phyloP scores from a whole-genome alignment of 2,329 filamentous ascomycete genomes.

The Tolypocladium pustulatum region DNA sequence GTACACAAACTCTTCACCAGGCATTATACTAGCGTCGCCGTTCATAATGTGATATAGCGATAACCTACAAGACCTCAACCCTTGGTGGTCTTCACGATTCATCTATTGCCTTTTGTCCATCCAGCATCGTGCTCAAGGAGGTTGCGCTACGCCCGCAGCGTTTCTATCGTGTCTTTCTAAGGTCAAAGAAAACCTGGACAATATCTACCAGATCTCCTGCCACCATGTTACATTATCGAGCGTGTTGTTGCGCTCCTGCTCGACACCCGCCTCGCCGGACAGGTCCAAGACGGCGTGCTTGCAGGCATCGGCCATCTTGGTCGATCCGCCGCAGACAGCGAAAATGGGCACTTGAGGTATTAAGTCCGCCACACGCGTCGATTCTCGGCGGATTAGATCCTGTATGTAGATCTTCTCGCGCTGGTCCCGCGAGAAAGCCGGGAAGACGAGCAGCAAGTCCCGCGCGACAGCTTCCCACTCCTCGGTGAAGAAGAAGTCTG shows the following conservation, averaged over 20 bases:
- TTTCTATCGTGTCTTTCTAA: not conserved
- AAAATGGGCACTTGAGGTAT: conserved; percentile 34
- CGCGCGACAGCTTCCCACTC: conserved; percentile 50
- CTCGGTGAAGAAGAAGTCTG: conserved; percentile 72
- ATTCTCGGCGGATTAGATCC: conserved; percentile 37
- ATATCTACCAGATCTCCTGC: conserved; percentile 48
- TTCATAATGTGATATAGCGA: too few relatives aligned
- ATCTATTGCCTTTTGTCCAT: too few relatives aligned
- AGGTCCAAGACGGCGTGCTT: conserved; percentile 40
- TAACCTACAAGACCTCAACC: not conserved
- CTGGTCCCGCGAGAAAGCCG: conserved; percentile 39
- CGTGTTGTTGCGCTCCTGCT: conserved; percentile 27
- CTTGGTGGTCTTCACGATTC: too few relatives aligned
- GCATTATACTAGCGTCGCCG: not conserved
- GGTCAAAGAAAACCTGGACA: not conserved
- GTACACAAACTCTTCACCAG: not conserved
- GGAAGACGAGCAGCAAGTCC: conserved; percentile 20
- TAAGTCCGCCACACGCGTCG: conserved; percentile 17
- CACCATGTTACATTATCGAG: conserved; percentile 33
- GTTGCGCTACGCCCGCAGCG: not conserved
- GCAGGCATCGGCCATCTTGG: conserved; percentile 47
- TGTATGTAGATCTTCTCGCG: conserved; percentile 45
- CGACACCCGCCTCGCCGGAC: conserved; percentile 26
- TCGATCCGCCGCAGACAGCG: conserved; percentile 45
- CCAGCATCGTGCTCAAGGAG: too few relatives aligned